Base-by-base conservation (phyloP, 83 land plant genomes). In the Diphasiastrum complanatum region DNA sequence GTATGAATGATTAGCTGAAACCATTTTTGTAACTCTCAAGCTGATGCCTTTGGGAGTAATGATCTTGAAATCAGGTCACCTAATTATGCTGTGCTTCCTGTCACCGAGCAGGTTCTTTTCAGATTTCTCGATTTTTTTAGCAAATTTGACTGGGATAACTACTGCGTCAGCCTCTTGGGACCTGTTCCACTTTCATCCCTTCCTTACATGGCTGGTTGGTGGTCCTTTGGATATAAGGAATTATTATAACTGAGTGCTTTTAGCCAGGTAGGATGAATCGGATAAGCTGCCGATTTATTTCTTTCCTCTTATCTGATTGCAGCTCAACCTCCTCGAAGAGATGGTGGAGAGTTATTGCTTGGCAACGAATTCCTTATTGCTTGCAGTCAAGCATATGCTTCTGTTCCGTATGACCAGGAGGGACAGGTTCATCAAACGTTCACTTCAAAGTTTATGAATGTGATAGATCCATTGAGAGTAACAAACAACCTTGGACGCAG, bases 71-170 rank as follows among this genome's bases (percentile, higher is more conserved):
- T n/a, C n/a, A n/a, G n/a, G n/a, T n/a, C n/a, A n/a, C n/a, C n/a
- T n/a, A n/a, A n/a, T n/a, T n/a, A n/a, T n/a, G n/a, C n/a, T n/a
- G n/a, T n/a, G n/a, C n/a, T n/a, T n/a, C n/a, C n/a, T n/a, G n/a
- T n/a, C n/a, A n/a, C n/a, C n/a, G 16, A 14, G 27, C 74, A 92
- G 98, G 98, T 92, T 23, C 78, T 92, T 12, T 88, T 79, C 64
- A 84, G 85, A 41, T 92, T 92, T 74, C 59, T 92, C 52, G 84
- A 85, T 52, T 92, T 82, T 63, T 92, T 92, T 65, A 85, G 96
- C 66, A 88, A 85, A 51, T 92, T 92, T 79, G 98, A 92, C 46
- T 92, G 98, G 98, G 91, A 88, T 23, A 85, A 76, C 23, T 92
- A 79, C 61, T 92, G 98, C 76, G 75, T 92, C 56, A 92, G 88